Base-by-base conservation (phyloP, 2,329 filamentous ascomycete species). In the Talaromyces albobiverticillius region DNA sequence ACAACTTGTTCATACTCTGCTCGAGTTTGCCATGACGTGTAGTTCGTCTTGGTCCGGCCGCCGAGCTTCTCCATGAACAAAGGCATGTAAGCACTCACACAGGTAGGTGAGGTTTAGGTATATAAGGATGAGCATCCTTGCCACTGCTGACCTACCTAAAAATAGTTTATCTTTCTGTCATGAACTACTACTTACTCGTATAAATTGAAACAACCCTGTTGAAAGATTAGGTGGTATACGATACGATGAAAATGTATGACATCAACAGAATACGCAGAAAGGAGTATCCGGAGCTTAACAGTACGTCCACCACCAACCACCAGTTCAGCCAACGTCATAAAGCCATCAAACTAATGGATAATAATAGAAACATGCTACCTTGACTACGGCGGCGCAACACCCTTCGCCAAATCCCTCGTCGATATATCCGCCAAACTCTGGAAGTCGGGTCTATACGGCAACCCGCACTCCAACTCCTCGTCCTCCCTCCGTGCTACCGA, bases 311-410 rank as follows among this genome's bases (percentile, higher is more conserved):
- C n/a, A n/a, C 16, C 16, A 20, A 18, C n/a, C 9, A 18, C 34
- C 4, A 20, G 6, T n/a, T n/a, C 4, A 20, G 9, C 34, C 16
- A 38, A 10, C 5, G 16, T n/a, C n/a, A n/a, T 29, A 25, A 4
- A 29, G n/a, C n/a, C n/a, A 25, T 45, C 13, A 11, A 25, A 26
- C 14, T 29, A 13, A 29, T 10, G 4, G 3, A 26, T 14, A 3
- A 25, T 26, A 8, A 45, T 25, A 25, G 54, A 53, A 49, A 56
- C 54, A 43, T 52, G 43, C 46, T 97, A 96, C 69, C 85, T 97
- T 54, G 93, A 97, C 64, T 92, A 96, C 86, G 91, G 90, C 0
- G 93, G 91, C 16, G 89, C 90, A n/a, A 93, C 92, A 0, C 78
- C 88, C 1, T 90, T 88, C 67, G 79, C 90, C 32, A 93, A 87